Evolutionary conservation across 2,329 filamentous ascomycete species (phyloP).

Genomic region (Colletotrichum incanum): DNA sequence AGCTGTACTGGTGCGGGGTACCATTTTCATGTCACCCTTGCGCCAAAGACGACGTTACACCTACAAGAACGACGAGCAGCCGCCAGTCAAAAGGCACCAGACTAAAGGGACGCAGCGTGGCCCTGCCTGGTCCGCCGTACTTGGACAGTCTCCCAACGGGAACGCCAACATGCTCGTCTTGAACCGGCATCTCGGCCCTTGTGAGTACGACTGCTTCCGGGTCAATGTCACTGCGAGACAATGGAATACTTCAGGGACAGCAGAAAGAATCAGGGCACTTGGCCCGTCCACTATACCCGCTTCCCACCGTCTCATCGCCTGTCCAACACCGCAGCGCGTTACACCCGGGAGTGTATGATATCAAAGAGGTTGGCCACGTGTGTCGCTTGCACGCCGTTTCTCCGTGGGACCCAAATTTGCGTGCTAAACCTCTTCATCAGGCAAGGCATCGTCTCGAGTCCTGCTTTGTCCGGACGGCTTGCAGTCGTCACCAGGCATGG

Average conservation of each 20-base stretch:
- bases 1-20: slow-evolving; percentile 37
- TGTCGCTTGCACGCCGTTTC: slow-evolving; percentile 10
- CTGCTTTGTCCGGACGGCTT: background rate
- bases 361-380: slow-evolving; percentile 32
- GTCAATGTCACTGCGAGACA: slow-evolving; percentile 4
- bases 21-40: slow-evolving; percentile 19
- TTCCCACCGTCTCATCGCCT: background rate
- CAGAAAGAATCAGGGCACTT: slow-evolving; percentile 5
- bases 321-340: slow-evolving; percentile 2
- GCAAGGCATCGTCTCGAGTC: background rate
- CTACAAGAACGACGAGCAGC: slow-evolving; percentile 12
- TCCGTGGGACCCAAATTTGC: slow-evolving; percentile 7
- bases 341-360: background rate
- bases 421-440: background rate
- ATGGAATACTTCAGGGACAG: background rate
- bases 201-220: background rate
- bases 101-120: slow-evolving; percentile 1
- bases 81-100: slow-evolving; percentile 3
- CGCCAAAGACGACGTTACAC: slow-evolving; percentile 6
- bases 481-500: background rate
- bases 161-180: background rate
- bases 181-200: background rate
- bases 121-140: slow-evolving; percentile 1
- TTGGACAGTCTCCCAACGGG: slow-evolving; percentile 8
- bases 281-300: slow-evolving; percentile 16